These are phyloP conservation scores for Aspergillus eucalypticola DNA, from an alignment of 2,329 filamentous ascomycete species.

Conservation along the genomic window DNA sequence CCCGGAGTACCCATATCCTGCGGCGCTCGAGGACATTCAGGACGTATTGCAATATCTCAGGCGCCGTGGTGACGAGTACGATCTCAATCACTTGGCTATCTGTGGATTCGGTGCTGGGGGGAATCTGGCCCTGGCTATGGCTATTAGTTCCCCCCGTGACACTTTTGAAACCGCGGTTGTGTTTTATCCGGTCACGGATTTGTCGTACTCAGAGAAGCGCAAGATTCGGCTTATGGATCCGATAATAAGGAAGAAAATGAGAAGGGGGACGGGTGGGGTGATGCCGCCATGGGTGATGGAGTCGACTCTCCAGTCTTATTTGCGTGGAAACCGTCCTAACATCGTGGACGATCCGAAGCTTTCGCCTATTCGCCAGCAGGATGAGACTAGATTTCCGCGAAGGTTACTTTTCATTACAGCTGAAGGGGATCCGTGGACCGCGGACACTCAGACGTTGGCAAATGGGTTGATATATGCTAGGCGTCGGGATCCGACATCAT, in stretches of 20 bases:
- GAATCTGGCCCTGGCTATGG: constrained; percentile 30
- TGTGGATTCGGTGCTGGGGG: constrained; percentile 47
- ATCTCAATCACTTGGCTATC: constrained; percentile 31
- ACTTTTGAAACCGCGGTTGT: constrained; percentile 29
- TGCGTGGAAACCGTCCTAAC: constrained; percentile 11
- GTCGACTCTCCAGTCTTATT: constrained; percentile 31
- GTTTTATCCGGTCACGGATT: constrained; percentile 33
- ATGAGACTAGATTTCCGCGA: constrained; percentile 18
- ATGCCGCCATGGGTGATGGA: constrained; percentile 19
- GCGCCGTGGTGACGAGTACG: constrained; percentile 32
- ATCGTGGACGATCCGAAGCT: constrained; percentile 23
- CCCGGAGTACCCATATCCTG: constrained; percentile 43
- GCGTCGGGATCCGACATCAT: constrained; percentile 6
- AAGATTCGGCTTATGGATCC: neutral
- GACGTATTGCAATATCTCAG: constrained; percentile 37
- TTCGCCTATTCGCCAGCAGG: constrained; percentile 26
- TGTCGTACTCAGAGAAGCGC: constrained; percentile 1
- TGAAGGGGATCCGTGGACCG: constrained; percentile 25
- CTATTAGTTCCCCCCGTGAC: constrained; percentile 14
- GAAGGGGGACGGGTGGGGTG: neutral
- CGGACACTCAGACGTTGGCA: constrained; percentile 28
- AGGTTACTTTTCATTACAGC: constrained; percentile 29
- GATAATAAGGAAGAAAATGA: neutral
- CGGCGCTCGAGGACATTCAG: constrained; percentile 38
- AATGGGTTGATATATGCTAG: constrained; percentile 14